Evolutionary conservation across 2,329 filamentous ascomycete species (phyloP).

Genomic region (Elsinoe necatrix): DNA sequence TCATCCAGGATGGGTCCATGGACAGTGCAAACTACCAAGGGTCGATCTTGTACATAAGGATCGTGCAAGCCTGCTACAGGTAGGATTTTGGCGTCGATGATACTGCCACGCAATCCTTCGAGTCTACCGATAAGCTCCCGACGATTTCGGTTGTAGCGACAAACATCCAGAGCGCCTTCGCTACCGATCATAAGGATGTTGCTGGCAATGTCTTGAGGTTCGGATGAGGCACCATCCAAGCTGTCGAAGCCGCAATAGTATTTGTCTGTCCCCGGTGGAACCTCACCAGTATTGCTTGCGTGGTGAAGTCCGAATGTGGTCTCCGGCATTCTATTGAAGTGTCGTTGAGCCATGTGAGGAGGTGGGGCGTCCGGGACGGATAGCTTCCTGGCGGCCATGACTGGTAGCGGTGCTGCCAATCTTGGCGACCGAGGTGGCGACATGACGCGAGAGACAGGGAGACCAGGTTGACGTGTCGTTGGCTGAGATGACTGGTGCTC

Average conservation of each 20-base stretch:
- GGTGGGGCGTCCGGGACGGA: slow-evolving; percentile 24
- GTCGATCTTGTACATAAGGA: slow-evolving; percentile 48
- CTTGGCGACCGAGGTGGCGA: slow-evolving; percentile 9
- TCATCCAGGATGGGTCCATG: slow-evolving; percentile 63
- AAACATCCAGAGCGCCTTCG: slow-evolving; percentile 70
- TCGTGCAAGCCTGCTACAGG: slow-evolving; percentile 55
- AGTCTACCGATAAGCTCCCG: slow-evolving; percentile 62
- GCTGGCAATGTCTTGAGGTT: slow-evolving; percentile 37
- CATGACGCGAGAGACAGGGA: neutral
- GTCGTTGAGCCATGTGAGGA: slow-evolving; percentile 30
- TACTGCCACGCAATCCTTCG: slow-evolving; percentile 68
- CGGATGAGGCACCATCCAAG: slow-evolving; percentile 43
- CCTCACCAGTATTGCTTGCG: slow-evolving; percentile 27
- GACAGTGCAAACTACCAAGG: slow-evolving; percentile 69
- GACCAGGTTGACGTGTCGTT: neutral
- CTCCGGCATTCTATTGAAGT: slow-evolving; percentile 29
- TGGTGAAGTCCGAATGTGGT: slow-evolving; percentile 22
- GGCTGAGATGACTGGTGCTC: slow-evolving; percentile 1
- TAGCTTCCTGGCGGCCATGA: slow-evolving; percentile 1
- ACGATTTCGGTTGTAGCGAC: slow-evolving; percentile 62
- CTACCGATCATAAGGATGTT: slow-evolving; percentile 69
- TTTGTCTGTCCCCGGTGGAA: slow-evolving; percentile 41
- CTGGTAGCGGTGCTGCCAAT: neutral
- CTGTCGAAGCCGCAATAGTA: slow-evolving; percentile 78
- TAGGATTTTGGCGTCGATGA: slow-evolving; percentile 74